Base-by-base conservation (phyloP, 345 rosid species). In the Arabis hirsuta region DNA sequence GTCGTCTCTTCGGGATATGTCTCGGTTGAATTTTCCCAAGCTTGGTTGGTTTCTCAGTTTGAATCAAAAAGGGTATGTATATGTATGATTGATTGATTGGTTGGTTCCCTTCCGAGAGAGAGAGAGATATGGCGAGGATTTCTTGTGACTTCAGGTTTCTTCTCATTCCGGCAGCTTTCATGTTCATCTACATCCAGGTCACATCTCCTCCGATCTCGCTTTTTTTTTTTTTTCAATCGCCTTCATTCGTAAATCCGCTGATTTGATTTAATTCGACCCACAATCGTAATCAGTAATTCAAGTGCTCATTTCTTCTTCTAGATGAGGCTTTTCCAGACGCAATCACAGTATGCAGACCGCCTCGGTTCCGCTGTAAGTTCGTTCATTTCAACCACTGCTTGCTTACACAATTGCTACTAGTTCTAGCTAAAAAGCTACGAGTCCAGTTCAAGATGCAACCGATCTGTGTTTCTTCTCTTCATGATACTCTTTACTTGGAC, bases 121-220 rank as follows among this genome's bases (percentile, higher is more conserved):
- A n/a, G n/a, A n/a, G n/a, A n/a, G n/a, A 65, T 61, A 84, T 87
- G 89, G 75, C 83, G 26, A 80, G 72, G 80, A 57, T 78, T 16
- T 26, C 78, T 29, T 94, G 90, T 71, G 97, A 94, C 85, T 79
- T 84, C 42, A 82, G 97, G 46, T 83, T 79, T 70, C 97, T 94
- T 75, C 92, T 94, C 22, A 59, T 94, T 10, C 85, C 91, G 10
- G 96, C 91, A 3, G 96, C 90, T 14, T 43, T 79, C 71, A 84
- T 80, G 36, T 94, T 94, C 83, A 79, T 94, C 65, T 94, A 78
- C 84, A 71, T 94, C 78, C 98, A 94, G 95, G 98, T 93, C 20
- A 22, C 45, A 5, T n/a, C 67, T 57, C 7, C 31, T 29, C 36
- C 63, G 16, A 12, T 55, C 26, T 6, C 45, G 4, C 47, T 14